Evolutionary conservation across 495 filamentous ascomycete genomes (phyloP), one percentile per base, ranked within the genome.

Genomic region (Antarctomyces pellizariae): DNA sequence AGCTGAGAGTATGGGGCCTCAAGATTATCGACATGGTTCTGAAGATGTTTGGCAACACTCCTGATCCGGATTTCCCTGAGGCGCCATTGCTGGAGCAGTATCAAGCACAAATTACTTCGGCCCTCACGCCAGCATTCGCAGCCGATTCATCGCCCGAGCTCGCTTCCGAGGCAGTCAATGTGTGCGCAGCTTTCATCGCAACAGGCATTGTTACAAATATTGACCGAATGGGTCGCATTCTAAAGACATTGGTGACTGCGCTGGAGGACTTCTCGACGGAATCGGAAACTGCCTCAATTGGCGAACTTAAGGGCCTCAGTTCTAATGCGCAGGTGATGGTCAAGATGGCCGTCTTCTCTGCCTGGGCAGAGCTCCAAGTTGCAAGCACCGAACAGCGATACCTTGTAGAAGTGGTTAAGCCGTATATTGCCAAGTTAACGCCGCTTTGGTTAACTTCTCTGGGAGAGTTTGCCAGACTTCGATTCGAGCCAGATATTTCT

Each of bases 261-360:
- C 58, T 99, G 10, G 86, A 92, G 40, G 90, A 83, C 44, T 92
- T 93, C 41, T 73, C 78, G 1, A 72, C 64, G 31, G 78, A 78
- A 46, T 61, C 64, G 13, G 80, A 92, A 30, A 73, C 73, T 21
- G 78, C 78, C 0, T 63, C 76, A 16, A 92, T 99, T 44, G 86
- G 89, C 13, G 86, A 99, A 34, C 52, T 99, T 11, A 79, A 78
- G 48, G 79, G 76, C 1, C 67, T 95, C 15, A 90, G 89, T 45
- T 78, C 89, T 0, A 99, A 99, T 42, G 86, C 86, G 2, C 75
- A 83, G 33, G 80, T 92, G 15, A 99, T 99, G 86, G 80, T 99
- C 21, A 89, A 83, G 43, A 80, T 92, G 67, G 70, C 89, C 1
- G 73, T 95, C 1, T 80, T 89, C 43, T 83, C 83, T n/a, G 86